A percentile compares a stretch with the other conserved stretches of the same genome.
Conservation (phyloP, 1,139 yeast species). For the Scheffersomyces lignicola region DNA sequence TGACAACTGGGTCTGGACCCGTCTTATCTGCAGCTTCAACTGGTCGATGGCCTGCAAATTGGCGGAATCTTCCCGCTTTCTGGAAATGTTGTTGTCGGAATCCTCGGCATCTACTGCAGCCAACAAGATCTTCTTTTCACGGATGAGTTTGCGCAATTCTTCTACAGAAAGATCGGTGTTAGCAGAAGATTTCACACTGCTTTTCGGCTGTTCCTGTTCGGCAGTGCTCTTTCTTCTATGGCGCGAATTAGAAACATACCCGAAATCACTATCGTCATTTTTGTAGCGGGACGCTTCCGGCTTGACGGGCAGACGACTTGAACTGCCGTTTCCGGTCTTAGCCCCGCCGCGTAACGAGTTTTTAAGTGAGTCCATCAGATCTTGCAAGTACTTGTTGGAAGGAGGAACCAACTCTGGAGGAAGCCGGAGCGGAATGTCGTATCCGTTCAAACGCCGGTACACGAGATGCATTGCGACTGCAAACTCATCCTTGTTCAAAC, state of each 20-base stretch:
- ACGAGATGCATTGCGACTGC: constrained; percentile 84
- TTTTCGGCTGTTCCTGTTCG: constrained; percentile 11
- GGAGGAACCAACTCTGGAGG: constrained; percentile 80
- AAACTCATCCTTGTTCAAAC: constrained; percentile 74
- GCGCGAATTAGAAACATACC: constrained; percentile 67
- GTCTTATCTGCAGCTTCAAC: constrained; percentile 60
- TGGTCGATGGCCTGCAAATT: constrained; percentile 55
- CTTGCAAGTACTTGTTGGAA: constrained; percentile 62
- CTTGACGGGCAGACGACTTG: constrained; percentile 19
- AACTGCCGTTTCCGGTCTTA: constrained; percentile 39
- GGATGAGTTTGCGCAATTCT: constrained; percentile 60
- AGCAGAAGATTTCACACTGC: constrained; percentile 22
- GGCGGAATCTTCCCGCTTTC: constrained; percentile 21
- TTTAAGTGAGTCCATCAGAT: constrained; percentile 43
- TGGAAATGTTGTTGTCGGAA: constrained; percentile 38
- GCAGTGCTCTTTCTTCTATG: constrained; percentile 44
- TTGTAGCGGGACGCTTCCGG: constrained; percentile 65
- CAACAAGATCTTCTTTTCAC: constrained; percentile 67
- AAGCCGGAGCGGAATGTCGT: constrained; percentile 66
- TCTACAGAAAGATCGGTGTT: constrained; percentile 39
- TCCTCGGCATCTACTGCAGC: constrained; percentile 75
- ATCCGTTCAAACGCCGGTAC: constrained; percentile 71
- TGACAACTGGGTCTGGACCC: constrained; percentile 50
- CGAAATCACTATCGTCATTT: constrained; percentile 62
- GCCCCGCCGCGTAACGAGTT: constrained; percentile 43